A percentile compares a stretch with the other conserved stretches of the same genome.
Conservation (phyloP, 2,329 filamentous ascomycete species). For the Fonsecaea pugnacius region DNA sequence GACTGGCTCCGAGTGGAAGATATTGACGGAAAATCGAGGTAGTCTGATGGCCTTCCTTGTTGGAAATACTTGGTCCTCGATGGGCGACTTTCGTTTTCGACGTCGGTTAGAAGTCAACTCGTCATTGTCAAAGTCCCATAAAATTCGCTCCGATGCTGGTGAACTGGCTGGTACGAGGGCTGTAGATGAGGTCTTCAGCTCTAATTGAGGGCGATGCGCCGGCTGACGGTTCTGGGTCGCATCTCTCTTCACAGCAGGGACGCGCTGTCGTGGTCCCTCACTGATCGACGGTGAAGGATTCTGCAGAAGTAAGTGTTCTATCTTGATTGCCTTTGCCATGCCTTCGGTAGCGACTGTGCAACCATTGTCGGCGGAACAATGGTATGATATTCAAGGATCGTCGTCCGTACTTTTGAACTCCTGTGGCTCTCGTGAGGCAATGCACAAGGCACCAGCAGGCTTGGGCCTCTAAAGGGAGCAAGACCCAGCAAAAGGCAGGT, state of each 20-base stretch:
- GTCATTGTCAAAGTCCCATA: constrained; percentile 20
- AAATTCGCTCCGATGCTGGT: constrained; percentile 13
- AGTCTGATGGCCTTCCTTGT: constrained; percentile 16
- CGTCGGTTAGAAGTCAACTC: constrained; percentile 16
- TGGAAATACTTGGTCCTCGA: constrained; percentile 20
- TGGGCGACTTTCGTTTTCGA: constrained; percentile 26
- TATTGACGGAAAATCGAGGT: constrained; percentile 29
- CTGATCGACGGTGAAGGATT: neutral
- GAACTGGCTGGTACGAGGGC: constrained; percentile 10
- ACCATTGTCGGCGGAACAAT: constrained; percentile 4
- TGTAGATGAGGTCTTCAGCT: constrained; percentile 22
- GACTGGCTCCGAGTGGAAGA: constrained; percentile 28
- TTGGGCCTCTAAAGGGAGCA: constrained; percentile 1
- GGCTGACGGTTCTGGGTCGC: constrained; percentile 6
- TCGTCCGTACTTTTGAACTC: constrained; percentile 17
- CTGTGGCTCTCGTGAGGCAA: constrained; percentile 18
- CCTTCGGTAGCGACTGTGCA: constrained; percentile 18
- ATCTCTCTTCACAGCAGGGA: constrained; percentile 10
- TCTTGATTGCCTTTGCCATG: constrained; percentile 28
- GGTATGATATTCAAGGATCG: constrained; percentile 7
- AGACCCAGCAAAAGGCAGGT: constrained; percentile 10
- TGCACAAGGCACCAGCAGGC: constrained; percentile 6
- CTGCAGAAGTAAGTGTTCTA: constrained; percentile 22
- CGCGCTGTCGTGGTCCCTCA: neutral
- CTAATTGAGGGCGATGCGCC: constrained; percentile 16